These are phyloP conservation scores for Mucor plumbeus DNA, from an alignment of 371 early-diverging fungal species.

Conservation along the genomic window DNA sequence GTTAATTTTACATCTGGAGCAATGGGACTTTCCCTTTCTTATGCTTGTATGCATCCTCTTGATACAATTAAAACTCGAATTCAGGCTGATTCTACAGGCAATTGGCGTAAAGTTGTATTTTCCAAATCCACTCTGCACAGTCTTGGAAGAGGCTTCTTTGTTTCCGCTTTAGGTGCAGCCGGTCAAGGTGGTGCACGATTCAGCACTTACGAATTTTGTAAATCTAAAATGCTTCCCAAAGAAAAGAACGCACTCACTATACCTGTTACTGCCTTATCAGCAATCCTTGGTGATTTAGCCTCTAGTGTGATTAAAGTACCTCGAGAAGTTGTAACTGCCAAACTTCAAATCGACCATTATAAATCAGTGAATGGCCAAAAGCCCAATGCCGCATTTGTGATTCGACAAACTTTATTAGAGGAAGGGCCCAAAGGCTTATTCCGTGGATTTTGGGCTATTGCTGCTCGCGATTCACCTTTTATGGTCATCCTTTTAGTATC, in stretches of 20 bases:
- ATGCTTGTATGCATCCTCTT: constrained; percentile 76
- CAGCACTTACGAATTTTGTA: constrained; percentile 79
- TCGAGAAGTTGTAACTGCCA: constrained; percentile 83
- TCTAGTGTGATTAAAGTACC: constrained; percentile 85
- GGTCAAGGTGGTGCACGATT: constrained; percentile 81
- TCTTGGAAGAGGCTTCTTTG: constrained; percentile 72
- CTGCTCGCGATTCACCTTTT: constrained; percentile 81
- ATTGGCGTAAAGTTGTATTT: constrained; percentile 53
- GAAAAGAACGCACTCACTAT: constrained; percentile 38
- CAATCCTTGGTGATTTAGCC: constrained; percentile 77
- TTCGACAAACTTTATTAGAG: constrained; percentile 61
- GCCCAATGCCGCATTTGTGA: constrained; percentile 52
- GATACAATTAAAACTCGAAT: constrained; percentile 75
- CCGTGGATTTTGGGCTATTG: constrained; percentile 80
- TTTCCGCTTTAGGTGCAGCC: constrained; percentile 74
- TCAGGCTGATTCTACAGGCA: constrained; percentile 57
- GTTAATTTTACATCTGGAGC: constrained; percentile 75
- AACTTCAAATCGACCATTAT: constrained; percentile 75
- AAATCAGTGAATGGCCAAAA: constrained; percentile 35
- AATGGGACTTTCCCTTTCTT: constrained; percentile 67
- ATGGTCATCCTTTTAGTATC: constrained; percentile 83
- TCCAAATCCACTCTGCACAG: constrained; percentile 57
- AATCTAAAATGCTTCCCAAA: constrained; percentile 60
- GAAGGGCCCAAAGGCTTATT: constrained; percentile 78
- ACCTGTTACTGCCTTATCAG: constrained; percentile 75